Evolutionary conservation across 352 stramenopile species (phyloP), one percentile per base, ranked within the genome.

Genomic region (Blastocystis sp.): DNA sequence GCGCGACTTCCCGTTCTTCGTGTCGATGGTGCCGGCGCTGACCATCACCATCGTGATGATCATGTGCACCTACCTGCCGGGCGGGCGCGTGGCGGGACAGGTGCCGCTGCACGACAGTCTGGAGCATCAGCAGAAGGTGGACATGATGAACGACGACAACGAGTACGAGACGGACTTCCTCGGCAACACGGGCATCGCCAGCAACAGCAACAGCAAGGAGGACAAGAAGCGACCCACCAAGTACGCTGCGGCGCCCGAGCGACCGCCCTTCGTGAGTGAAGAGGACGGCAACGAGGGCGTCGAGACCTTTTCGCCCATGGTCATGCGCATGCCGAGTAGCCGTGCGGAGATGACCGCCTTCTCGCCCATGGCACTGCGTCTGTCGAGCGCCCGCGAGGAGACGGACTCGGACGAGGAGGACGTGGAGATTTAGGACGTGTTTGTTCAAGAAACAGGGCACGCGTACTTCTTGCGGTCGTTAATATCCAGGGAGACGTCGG

Each of bases 391-490:
- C 7, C 9, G 23, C 7, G 23, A 23, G 7, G 59, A 65, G 4
- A 17, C 59, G 7, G 9, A 7, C 34, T 48, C 52, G 48, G 28
- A 69, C 23, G 52, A 21, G 48, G 74, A 84, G n/a, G 52, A 41
- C 9, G 69, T 84, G 53, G 74, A 84, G 60, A 84, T 84, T 70
- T 84, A 48, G 60, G 28, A 7, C 21, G 64, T 84, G 53, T 84
- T 28, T 67, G 41, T 79, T 56, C 10, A 64, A 81, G 21, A 79
- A 79, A 79, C 45, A 28, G 21, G 28, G 23, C 69, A 40, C 45
- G 65, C 34, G 21, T 48, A 48, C 34, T 56, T 59, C 38, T 67
- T 67, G 7, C 7, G 28, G 52, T 84, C 74, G 48, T 84, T 84
- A 41, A 23, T 40, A 10, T 67, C n/a, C 5, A 84, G 56, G 2